phyloP scores from a whole-genome alignment of 352 stramenopile genomes.

The Phytopythium chamaehyphon region DNA sequence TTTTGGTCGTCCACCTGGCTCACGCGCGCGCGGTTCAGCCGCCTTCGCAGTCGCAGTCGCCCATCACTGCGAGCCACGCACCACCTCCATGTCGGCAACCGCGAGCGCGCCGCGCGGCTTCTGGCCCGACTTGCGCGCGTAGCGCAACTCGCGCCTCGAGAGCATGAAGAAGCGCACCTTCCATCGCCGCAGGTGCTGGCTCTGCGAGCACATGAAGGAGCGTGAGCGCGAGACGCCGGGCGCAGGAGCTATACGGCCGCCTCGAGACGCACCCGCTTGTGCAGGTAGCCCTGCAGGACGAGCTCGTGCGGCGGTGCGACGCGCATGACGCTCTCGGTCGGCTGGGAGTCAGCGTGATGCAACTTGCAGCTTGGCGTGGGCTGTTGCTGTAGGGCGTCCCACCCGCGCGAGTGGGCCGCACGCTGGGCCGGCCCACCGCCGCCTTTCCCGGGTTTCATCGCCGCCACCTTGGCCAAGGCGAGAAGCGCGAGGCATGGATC shows the following conservation, averaged over 20 bases:
- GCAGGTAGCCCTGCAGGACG: slow-evolving; percentile 78
- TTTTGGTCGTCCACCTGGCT: slow-evolving; percentile 82
- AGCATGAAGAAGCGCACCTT: slow-evolving; percentile 86
- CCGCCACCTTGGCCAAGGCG: background rate
- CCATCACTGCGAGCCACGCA: no score
- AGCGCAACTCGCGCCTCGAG: slow-evolving; percentile 68
- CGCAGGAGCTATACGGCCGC: background rate
- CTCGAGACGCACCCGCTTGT: slow-evolving; percentile 54
- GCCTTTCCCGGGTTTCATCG: no score
- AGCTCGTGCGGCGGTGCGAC: slow-evolving; percentile 39
- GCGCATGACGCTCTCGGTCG: slow-evolving; percentile 42
- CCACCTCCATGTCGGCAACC: slow-evolving; percentile 58
- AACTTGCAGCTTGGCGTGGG: no score
- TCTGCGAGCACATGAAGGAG: slow-evolving; percentile 29
- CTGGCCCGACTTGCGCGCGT: slow-evolving; percentile 82
- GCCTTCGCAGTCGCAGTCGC: no score
- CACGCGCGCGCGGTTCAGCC: no score
- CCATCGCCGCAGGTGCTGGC: slow-evolving; percentile 83
- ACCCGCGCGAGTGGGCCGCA: no score
- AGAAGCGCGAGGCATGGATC: background rate
- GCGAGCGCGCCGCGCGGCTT: slow-evolving; percentile 45
- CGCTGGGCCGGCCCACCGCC: no score
- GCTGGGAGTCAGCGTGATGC: background rate
- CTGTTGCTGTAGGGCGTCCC: no score
- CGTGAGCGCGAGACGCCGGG: background rate